A percentile compares a stretch with the other conserved stretches of the same genome.
phyloP scores from a whole-genome alignment of 768 basidiomycete species.

The Suillus luteus region DNA sequence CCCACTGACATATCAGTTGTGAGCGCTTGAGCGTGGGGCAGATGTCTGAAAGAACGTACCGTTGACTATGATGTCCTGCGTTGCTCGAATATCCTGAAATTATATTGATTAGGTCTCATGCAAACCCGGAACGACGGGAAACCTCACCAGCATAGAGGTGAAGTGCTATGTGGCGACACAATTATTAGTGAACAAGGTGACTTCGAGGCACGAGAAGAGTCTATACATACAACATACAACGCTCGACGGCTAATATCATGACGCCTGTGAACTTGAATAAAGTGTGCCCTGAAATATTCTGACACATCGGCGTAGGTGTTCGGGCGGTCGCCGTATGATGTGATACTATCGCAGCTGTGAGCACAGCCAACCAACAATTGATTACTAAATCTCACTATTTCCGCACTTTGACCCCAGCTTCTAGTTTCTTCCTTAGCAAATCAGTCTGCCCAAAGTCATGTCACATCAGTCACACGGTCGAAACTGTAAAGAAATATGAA shows the following conservation, averaged over 20 bases:
- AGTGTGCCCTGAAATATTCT: constrained; percentile 85
- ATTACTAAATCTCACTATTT: constrained; percentile 62
- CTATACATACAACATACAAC: constrained; percentile 60
- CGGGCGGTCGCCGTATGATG: constrained; percentile 71
- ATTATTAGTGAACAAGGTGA: constrained; percentile 9
- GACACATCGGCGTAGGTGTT: constrained; percentile 73
- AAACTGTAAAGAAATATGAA: constrained; percentile 14
- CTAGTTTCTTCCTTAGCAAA: constrained; percentile 70
- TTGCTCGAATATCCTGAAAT: constrained; percentile 62
- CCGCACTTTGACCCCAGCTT: constrained; percentile 64
- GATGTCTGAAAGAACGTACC: constrained; percentile 39
- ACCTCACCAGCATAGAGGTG: constrained; percentile 65
- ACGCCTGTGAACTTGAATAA: constrained; percentile 70
- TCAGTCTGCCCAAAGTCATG: constrained; percentile 53
- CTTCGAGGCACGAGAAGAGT: constrained; percentile 1
- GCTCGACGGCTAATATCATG: constrained; percentile 61
- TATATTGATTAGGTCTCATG: constrained; percentile 4
- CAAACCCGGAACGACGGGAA: constrained; percentile 10
- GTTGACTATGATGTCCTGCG: constrained; percentile 64
- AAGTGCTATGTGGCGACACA: constrained; percentile 50
- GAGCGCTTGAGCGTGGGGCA: constrained; percentile 9
- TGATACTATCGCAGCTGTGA: constrained; percentile 51
- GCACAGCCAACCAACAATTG: constrained; percentile 11
- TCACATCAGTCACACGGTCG: constrained; percentile 13
- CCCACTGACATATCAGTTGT: constrained; percentile 44